Evolutionary conservation across 2,329 filamentous ascomycete species (phyloP), one percentile per base, ranked within the genome.

Genomic region (Pseudogymnoascus sp.): DNA sequence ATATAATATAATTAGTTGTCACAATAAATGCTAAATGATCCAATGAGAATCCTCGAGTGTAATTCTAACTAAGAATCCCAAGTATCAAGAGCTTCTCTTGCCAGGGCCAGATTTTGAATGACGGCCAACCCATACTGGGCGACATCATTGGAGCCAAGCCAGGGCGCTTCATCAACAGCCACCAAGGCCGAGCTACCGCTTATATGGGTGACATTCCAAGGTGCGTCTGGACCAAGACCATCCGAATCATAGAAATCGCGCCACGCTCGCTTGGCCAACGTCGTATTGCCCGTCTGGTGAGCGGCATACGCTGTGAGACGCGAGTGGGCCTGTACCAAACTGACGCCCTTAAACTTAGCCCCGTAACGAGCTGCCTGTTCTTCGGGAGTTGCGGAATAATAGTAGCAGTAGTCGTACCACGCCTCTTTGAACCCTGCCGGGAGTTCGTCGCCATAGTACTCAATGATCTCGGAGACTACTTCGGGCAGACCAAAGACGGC

Each of bases 351-450:
- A 63, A 82, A 86, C 56, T 72, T 72, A 1, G 70, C 69, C 6
- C 83, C 83, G 65, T 85, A 86, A 0, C 82, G 77, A 1, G 78
- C 76, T 1, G 68, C 71, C 70, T 86, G 83, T 72, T 85, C 81
- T 0, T 73, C 77, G 0, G 72, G 71, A 0, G 76, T 68, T 0
- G 81, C 83, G 7, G 76, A 75, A 67, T 83, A 86, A 72, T 83
- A 85, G 69, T 80, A 81, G 68, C 82, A 83, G 72, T 86, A 86
- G 60, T 86, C 83, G 1, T 85, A 72, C 79, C 82, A 86, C 0
- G 79, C 81, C 6, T 79, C 71, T 59, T 80, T 75, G 69, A 86
- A 85, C 0, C 77, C 78, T 7, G 74, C 67, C 0, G 82, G 81
- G 0, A 78, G 65, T 1, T 79, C 76, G 0, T 76, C 74, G 2